Base-by-base conservation (phyloP, 2,329 filamentous ascomycete species). In the Pseudogymnoascus pannorum region DNA sequence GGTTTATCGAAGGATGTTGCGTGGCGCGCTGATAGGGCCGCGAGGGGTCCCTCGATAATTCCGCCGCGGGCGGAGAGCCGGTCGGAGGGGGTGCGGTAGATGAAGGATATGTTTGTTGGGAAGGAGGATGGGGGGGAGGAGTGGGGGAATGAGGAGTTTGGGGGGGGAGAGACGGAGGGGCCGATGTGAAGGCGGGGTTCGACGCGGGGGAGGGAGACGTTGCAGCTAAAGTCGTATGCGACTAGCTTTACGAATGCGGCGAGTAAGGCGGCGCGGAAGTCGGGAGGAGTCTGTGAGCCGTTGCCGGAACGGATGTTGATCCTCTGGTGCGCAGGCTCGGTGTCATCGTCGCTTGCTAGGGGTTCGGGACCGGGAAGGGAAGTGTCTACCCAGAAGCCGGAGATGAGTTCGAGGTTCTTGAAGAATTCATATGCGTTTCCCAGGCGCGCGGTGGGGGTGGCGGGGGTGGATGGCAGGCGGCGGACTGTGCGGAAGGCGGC, bases 391-490 rank as follows among this genome's bases (percentile, higher is more conserved):
- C 85, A 87, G 67, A 79, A 87, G 0, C 75, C 68, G 2, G 83
- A 81, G 68, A 86, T 79, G 24, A 78, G 70, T 67, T 87, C 85
- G 18, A 87, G 75, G 66, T 83, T 81, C 59, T 82, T 82, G 73
- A 81, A 87, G 72, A 87, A 87, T 71, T 87, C 85, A 66, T 86
- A 87, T 4, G 82, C 79, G 66, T 86, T 86, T 12, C 85, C 85
- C 6, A 87, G 72, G 5, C 84, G 80, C 29, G 79, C 77, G 40
- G 84, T 85, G 40, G 78, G 78, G 33, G 78, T 77, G 0, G 81
- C 74, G 5, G 78, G 77, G n/a, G n/a, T n/a, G n/a, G n/a, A n/a
- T n/a, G n/a, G n/a, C n/a, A n/a, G n/a, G n/a, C n/a, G n/a, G n/a
- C n/a, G n/a, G n/a, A n/a, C n/a, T n/a, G n/a, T n/a, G n/a, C n/a